Conservation (phyloP, 1,139 yeast genomes). For the Hyphopichia pseudoburtonii region DNA sequence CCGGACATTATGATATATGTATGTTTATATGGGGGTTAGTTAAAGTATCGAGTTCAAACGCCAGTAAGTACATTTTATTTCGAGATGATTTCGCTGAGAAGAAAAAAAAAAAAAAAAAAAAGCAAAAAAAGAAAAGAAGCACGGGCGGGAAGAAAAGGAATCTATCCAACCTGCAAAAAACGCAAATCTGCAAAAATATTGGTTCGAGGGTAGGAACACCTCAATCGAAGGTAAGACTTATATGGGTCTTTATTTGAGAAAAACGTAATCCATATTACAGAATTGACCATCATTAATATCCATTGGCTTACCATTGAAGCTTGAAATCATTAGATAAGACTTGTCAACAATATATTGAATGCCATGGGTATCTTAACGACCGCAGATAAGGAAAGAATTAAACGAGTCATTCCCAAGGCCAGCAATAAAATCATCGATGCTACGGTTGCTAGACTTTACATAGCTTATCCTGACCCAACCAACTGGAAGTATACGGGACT, state of each 20-base stretch:
- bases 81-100: neutral
- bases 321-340: too few species aligned
- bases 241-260: too few species aligned
- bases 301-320: too few species aligned
- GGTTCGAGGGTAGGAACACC: too few species aligned
- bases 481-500: conserved; percentile 88
- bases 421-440: conserved; percentile 88
- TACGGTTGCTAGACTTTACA: conserved; percentile 83
- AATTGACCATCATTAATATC: too few species aligned
- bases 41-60: neutral
- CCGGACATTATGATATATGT: conserved; percentile 49
- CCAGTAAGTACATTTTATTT: neutral
- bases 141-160: too few species aligned
- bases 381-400: conserved; percentile 82
- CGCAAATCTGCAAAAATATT: too few species aligned
- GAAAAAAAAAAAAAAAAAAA: too few species aligned
- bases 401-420: conserved; percentile 84
- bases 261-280: too few species aligned
- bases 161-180: conserved; percentile 4
- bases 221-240: too few species aligned
- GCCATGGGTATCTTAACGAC: conserved; percentile 62
- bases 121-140: conserved; percentile 1
- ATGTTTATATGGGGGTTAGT: neutral
- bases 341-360: neutral
- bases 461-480: conserved; percentile 82